Base-by-base conservation (phyloP, 2,329 filamentous ascomycete genomes). In the Diplocarpon rosae region DNA sequence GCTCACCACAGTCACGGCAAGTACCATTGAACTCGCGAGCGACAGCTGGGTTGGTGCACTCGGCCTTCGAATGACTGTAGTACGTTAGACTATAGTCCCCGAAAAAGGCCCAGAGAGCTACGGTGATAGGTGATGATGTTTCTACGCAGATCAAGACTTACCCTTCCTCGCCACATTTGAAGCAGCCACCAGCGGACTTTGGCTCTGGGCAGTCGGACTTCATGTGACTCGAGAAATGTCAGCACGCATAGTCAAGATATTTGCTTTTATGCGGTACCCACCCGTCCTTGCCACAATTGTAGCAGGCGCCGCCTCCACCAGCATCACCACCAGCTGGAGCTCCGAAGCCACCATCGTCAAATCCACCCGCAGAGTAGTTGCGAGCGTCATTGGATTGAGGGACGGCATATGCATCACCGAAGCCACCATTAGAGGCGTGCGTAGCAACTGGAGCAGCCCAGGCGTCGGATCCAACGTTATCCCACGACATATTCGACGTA, bases 141-240 rank as follows among this genome's bases (percentile, higher is more conserved):
- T 14, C n/a, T 11, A 33, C 0, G n/a, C 20, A 27, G 30, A 17
- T 10, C 5, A 27, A 31, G 20, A 33, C 50, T 66, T 63, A 48
- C 70, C 78, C 80, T 42, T 78, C 73, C 33, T 73, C 62, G 15
- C 77, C 78, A 52, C 80, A 84, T 63, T 83, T 84, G 56, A 43
- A 55, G 36, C 52, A 57, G 33, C 45, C 27, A n/a, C 55, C 27
- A 14, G 53, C 34, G 29, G 51, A 36, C 41, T 52, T 55, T 11
- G 50, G 55, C 24, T 56, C 47, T 24, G 53, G 47, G 30, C 57
- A 59, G 8, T 58, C 51, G 3, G 31, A 35, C 36, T 51, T 52
- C 20, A 37, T 45, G 44, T 48, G 40, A 15, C 47, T 53, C 10
- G 42, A 31, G 37, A 31, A 16, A 36, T 13, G 34, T 42, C 29